Evolutionary conservation across 352 stramenopile species (phyloP).

Genomic region (Thalassiosira exigua): DNA sequence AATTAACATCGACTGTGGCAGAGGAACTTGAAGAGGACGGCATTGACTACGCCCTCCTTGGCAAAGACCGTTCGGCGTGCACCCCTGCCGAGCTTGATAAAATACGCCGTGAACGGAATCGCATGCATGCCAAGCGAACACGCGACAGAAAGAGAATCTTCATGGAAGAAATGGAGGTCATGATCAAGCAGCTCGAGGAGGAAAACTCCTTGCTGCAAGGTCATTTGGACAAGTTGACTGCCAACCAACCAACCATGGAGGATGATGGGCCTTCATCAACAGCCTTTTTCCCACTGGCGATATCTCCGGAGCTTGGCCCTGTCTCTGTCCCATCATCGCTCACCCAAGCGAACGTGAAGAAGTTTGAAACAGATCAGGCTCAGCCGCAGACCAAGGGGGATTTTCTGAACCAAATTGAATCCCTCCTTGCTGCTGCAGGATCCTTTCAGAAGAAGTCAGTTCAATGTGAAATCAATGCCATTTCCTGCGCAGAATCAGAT

Average conservation of each 20-base stretch:
- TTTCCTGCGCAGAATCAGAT: too few relatives aligned
- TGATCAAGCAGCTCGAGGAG: conserved; percentile 73
- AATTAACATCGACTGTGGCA: background rate
- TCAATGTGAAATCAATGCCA: too few relatives aligned
- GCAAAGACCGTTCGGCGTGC: conserved; percentile 76
- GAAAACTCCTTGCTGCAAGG: conserved; percentile 71
- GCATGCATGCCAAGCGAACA: conserved; percentile 83
- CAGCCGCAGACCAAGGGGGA: too few relatives aligned
- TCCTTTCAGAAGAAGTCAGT: too few relatives aligned
- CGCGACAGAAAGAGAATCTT: conserved; percentile 79
- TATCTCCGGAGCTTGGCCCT: too few relatives aligned
- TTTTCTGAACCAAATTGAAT: too few relatives aligned
- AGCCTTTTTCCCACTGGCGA: too few relatives aligned
- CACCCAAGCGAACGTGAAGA: too few relatives aligned
- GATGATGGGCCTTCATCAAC: too few relatives aligned
- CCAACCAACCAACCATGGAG: conserved; percentile 5
- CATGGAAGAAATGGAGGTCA: conserved; percentile 82
- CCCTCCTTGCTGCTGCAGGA: too few relatives aligned
- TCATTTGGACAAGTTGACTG: conserved; percentile 66
- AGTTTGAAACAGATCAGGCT: too few relatives aligned
- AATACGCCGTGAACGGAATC: conserved; percentile 80
- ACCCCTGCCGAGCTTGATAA: conserved; percentile 77
- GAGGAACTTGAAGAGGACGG: conserved; percentile 68
- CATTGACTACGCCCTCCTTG: conserved; percentile 80
- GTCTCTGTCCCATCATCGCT: too few relatives aligned